Conservation (phyloP, 306 rosid species). For the Cicer arietinum region DNA sequence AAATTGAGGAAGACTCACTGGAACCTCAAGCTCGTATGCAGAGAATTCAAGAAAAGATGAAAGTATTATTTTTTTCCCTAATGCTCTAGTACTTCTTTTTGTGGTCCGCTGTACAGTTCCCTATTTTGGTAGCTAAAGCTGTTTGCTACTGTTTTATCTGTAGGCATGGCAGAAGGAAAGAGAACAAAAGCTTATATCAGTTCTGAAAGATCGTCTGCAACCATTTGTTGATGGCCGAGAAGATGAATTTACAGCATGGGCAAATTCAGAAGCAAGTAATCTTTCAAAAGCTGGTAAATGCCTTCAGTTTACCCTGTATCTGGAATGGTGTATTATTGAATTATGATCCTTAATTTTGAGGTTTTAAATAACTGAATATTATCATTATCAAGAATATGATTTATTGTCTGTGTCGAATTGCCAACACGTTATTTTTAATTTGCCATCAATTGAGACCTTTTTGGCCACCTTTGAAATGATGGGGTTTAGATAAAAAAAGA, state of each 20-base stretch:
- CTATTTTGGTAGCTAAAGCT: slow-evolving; percentile 39
- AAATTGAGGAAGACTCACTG: slow-evolving; percentile 58
- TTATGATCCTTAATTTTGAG: background rate
- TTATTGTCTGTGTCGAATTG: slow-evolving; percentile 12
- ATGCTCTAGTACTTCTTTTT: slow-evolving; percentile 19
- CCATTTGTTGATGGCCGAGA: slow-evolving; percentile 69
- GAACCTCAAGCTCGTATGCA: slow-evolving; percentile 67
- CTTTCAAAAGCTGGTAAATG: slow-evolving; percentile 80
- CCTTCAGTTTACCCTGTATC: slow-evolving; percentile 31
- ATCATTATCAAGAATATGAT: slow-evolving; percentile 17
- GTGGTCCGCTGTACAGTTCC: background rate
- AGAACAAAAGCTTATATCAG: slow-evolving; percentile 64
- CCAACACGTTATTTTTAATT: background rate
- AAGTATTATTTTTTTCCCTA: slow-evolving; percentile 47
- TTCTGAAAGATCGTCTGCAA: slow-evolving; percentile 70
- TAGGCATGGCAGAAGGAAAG: slow-evolving; percentile 86
- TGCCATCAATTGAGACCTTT: background rate
- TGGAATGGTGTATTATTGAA: slow-evolving; percentile 7
- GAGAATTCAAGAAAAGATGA: slow-evolving; percentile 71
- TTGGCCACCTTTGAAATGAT: background rate
- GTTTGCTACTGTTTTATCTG: slow-evolving; percentile 34
- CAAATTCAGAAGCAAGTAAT: slow-evolving; percentile 69
- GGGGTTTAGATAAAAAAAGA: background rate
- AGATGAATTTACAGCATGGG: slow-evolving; percentile 79
- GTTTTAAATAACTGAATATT: slow-evolving; percentile 20